A percentile compares a stretch with the other conserved stretches of the same genome.
These are phyloP conservation scores for Yueomyces sinensis DNA, from an alignment of 805 yeast genomes.

Conservation along the genomic window DNA sequence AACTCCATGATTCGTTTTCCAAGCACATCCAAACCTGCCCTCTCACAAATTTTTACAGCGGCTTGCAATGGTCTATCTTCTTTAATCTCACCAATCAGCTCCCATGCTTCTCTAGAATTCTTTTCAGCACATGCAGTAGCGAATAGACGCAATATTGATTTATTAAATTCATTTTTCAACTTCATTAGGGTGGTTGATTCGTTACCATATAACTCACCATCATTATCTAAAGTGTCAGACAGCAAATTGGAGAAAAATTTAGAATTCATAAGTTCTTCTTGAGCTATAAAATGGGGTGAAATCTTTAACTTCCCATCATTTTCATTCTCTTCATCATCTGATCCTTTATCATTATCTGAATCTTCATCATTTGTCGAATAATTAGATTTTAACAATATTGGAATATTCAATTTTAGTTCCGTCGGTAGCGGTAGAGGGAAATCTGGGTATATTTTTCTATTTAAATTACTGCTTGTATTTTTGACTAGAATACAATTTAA, in stretches of 20 bases:
- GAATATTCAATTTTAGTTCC: slow-evolving; percentile 59
- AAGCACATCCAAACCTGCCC: too few relatives aligned
- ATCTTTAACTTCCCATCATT: slow-evolving; percentile 17
- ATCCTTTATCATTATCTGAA: slow-evolving; percentile 3
- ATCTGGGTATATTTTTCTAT: slow-evolving; percentile 51
- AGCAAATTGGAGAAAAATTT: slow-evolving; percentile 48
- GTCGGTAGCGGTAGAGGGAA: slow-evolving; percentile 79
- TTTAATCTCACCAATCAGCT: slow-evolving; percentile 53
- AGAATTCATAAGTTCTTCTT: slow-evolving; percentile 51
- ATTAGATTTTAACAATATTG: slow-evolving; percentile 31
- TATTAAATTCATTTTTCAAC: slow-evolving; percentile 53
- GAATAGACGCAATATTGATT: slow-evolving; percentile 62
- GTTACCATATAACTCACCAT: slow-evolving; percentile 29
- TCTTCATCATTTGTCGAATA: slow-evolving; percentile 21
- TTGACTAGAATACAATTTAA: slow-evolving; percentile 65
- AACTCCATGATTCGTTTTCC: too few relatives aligned
- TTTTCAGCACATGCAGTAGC: slow-evolving; percentile 61
- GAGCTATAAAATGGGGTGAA: slow-evolving; percentile 29
- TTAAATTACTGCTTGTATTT: slow-evolving; percentile 20
- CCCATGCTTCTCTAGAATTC: slow-evolving; percentile 51
- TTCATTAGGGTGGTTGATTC: slow-evolving; percentile 39
- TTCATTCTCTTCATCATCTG: slow-evolving; percentile 10
- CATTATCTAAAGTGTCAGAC: slow-evolving; percentile 40
- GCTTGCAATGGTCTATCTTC: slow-evolving; percentile 74
- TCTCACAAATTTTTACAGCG: slow-evolving; percentile 71